These are phyloP conservation scores for Nigrograna mackinnonii DNA, from an alignment of 2,329 filamentous ascomycete genomes.

Conservation along the genomic window DNA sequence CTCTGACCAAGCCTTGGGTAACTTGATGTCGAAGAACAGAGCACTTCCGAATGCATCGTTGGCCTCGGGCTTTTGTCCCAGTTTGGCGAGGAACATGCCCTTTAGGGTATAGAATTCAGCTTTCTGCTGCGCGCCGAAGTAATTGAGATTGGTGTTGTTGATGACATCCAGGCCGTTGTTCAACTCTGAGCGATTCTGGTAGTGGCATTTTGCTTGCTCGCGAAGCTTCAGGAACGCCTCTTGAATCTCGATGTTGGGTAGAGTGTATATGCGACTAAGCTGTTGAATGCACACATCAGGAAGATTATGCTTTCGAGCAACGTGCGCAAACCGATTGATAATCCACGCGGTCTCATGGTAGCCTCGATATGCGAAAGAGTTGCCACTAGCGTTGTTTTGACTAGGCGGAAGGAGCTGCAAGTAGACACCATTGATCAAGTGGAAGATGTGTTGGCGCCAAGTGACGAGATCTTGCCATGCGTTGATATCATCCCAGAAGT, in stretches of 20 bases:
- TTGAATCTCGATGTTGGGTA: slow-evolving; percentile 99
- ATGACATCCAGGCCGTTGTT: slow-evolving; percentile 95
- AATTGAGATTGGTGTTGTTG: slow-evolving; percentile 99
- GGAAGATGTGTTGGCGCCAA: slow-evolving; percentile 98
- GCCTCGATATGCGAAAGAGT: slow-evolving; percentile 93
- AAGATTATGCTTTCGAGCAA: slow-evolving; percentile 94
- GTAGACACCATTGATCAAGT: slow-evolving; percentile 93
- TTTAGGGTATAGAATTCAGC: slow-evolving; percentile 99
- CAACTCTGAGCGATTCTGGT: slow-evolving; percentile 91
- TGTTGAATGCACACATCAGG: slow-evolving; percentile 97
- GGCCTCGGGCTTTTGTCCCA: slow-evolving; percentile 87
- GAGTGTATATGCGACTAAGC: slow-evolving; percentile 94
- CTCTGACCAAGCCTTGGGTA: slow-evolving; percentile 97
- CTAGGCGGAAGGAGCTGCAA: slow-evolving; percentile 80
- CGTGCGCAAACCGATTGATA: slow-evolving; percentile 97
- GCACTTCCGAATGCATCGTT: slow-evolving; percentile 94
- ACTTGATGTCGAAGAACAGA: slow-evolving; percentile 90
- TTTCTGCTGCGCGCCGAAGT: slow-evolving; percentile 95
- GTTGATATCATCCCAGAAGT: slow-evolving; percentile 99
- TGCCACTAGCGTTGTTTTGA: slow-evolving; percentile 76
- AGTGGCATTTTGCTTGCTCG: slow-evolving; percentile 99
- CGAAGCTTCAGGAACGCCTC: slow-evolving; percentile 97
- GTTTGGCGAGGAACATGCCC: slow-evolving; percentile 97
- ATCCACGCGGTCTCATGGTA: slow-evolving; percentile 99
- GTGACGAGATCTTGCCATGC: slow-evolving; percentile 99